phyloP scores from a whole-genome alignment of 352 stramenopile genomes.

The Globisporangium barbulae region DNA sequence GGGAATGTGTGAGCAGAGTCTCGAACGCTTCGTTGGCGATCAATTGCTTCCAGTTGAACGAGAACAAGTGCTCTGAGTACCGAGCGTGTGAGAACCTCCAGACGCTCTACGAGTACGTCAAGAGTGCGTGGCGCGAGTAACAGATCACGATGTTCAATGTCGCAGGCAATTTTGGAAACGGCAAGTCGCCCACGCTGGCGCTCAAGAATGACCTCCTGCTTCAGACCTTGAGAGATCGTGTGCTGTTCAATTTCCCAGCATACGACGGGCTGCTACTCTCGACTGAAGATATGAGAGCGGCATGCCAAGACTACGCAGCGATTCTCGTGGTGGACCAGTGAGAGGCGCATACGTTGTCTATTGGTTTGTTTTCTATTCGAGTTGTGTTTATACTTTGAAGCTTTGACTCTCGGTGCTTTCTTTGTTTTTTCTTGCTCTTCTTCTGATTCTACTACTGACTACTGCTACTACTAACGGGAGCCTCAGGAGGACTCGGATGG shows the following conservation, averaged over 20 bases:
- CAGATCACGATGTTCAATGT: too few species aligned
- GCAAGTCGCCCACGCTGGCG: too few species aligned
- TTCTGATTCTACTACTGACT: background rate
- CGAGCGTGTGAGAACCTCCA: too few species aligned
- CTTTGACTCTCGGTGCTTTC: background rate
- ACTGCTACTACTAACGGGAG: background rate
- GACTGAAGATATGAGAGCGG: background rate
- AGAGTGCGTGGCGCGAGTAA: too few species aligned
- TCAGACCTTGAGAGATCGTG: too few species aligned
- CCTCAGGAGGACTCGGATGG: background rate
- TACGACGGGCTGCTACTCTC: background rate
- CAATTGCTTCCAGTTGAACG: too few species aligned
- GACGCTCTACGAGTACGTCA: too few species aligned
- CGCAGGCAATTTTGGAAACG: too few species aligned
- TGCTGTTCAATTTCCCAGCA: background rate
- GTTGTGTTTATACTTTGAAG: background rate
- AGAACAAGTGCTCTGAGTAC: too few species aligned
- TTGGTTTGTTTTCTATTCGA: background rate
- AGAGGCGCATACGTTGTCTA: background rate
- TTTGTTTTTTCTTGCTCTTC: background rate
- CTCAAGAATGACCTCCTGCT: too few species aligned
- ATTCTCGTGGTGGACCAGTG: background rate
- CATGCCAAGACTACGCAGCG: background rate
- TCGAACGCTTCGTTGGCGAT: too few species aligned
- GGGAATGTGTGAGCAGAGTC: too few species aligned